These are phyloP conservation scores for Fomitopsis pinicola DNA, from an alignment of 1,284 basidiomycete species.

Conservation along the genomic window DNA sequence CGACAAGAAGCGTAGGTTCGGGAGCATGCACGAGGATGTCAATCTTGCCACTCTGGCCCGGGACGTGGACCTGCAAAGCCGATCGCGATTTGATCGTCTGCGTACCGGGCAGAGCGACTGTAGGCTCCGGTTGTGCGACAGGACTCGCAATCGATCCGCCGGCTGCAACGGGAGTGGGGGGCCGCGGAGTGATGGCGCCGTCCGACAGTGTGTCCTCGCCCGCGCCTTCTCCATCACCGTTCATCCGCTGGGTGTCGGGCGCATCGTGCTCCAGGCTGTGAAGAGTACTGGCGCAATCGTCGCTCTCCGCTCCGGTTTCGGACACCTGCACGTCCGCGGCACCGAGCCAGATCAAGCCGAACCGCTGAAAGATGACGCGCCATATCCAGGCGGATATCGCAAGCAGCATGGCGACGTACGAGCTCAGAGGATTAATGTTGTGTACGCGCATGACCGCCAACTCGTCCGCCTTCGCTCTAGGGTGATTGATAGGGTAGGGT, in stretches of 20 bases:
- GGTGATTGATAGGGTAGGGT: background rate
- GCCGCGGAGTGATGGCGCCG: background rate
- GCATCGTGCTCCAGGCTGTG: background rate
- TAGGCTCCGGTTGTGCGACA: background rate
- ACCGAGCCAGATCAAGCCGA: background rate
- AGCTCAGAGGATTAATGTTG: background rate
- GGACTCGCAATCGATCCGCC: background rate
- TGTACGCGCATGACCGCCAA: background rate
- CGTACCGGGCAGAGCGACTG: background rate
- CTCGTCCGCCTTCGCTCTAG: background rate
- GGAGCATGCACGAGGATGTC: constrained; percentile 4
- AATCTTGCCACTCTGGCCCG: background rate
- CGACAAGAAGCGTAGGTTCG: background rate
- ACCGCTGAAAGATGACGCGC: constrained; percentile 1
- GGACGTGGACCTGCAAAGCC: background rate
- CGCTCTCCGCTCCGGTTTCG: background rate
- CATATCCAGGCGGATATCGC: constrained; percentile 5
- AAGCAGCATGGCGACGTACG: background rate
- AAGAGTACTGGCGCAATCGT: background rate
- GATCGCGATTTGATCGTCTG: background rate
- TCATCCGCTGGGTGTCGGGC: background rate
- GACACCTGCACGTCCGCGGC: background rate
- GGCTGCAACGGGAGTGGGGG: background rate
- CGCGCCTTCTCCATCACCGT: background rate
- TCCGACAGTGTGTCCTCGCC: background rate